Percentiles rank a stretch among this genome's conserved stretches.
Evolutionary conservation across 148 eudicot genomes (phyloP).

Genomic region (Cornus florida): DNA sequence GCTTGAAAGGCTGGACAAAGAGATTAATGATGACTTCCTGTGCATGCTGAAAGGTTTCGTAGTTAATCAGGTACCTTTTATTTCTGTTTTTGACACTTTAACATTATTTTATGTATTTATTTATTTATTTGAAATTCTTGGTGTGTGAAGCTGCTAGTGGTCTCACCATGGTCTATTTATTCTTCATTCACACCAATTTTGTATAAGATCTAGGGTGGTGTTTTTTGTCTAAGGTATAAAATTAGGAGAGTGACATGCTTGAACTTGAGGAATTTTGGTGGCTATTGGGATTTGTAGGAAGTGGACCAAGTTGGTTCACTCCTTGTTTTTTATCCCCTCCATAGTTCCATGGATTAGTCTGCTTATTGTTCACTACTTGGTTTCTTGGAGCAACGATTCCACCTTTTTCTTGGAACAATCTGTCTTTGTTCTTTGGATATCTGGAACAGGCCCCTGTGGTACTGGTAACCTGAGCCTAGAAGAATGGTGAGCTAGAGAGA

Average conservation of each 20-base stretch:
- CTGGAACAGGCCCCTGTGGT: too few species aligned
- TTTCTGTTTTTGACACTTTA: neutral
- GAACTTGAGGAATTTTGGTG: neutral
- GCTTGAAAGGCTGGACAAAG: conserved; percentile 49
- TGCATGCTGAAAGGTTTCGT: conserved; percentile 94
- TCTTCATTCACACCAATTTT: neutral
- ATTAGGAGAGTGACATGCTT: neutral
- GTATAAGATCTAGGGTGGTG: neutral
- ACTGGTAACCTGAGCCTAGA: too few species aligned
- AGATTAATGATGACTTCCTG: conserved; percentile 76
- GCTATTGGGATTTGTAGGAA: neutral
- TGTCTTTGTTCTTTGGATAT: too few species aligned
- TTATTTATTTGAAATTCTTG: neutral
- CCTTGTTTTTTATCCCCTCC: too few species aligned
- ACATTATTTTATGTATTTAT: too few species aligned
- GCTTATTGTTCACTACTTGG: too few species aligned
- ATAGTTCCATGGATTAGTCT: too few species aligned
- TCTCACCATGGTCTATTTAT: neutral
- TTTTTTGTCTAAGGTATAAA: neutral
- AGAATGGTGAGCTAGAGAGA: too few species aligned
- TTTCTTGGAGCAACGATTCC: too few species aligned
- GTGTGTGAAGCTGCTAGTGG: neutral
- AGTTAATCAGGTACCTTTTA: conserved; percentile 74
- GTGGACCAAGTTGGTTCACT: too few species aligned
- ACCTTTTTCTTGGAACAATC: too few species aligned